These are phyloP conservation scores for Zelopaecilomyces penicillatus DNA, from an alignment of 2,329 filamentous ascomycete species.

Conservation along the genomic window DNA sequence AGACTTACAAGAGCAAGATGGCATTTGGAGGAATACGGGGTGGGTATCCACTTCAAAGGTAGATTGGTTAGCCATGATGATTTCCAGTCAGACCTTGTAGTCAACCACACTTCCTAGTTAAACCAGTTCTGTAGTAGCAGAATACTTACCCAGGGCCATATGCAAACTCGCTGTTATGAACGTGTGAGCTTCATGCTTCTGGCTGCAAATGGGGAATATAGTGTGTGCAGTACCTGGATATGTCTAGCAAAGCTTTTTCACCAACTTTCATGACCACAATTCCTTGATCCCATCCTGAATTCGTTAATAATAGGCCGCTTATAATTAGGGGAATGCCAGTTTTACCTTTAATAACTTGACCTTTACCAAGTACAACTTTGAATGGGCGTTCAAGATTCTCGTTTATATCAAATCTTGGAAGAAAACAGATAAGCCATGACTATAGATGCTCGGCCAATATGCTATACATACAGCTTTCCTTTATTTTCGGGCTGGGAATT, in stretches of 20 bases:
- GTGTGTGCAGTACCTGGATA: constrained; percentile 39
- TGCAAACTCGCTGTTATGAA: constrained; percentile 46
- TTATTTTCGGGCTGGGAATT: constrained; percentile 49
- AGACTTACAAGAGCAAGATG: no score
- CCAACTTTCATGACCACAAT: constrained; percentile 80
- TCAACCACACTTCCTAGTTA: no score
- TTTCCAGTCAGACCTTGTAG: no score
- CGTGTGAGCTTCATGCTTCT: no score
- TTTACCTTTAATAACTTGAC: constrained; percentile 78
- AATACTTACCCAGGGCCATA: constrained; percentile 57
- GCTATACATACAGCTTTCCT: constrained; percentile 59
- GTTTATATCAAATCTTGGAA: constrained; percentile 76
- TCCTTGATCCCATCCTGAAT: constrained; percentile 72
- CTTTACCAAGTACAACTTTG: constrained; percentile 67
- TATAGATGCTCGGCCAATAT: not conserved
- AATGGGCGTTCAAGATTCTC: no score
- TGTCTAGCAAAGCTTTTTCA: constrained; percentile 80
- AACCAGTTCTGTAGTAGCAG: no score
- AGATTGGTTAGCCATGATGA: no score
- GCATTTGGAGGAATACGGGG: no score
- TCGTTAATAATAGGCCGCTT: constrained; percentile 1
- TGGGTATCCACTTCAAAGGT: no score
- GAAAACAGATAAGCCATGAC: not conserved
- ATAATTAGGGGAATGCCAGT: constrained; percentile 7
- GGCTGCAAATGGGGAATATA: no score